Percentiles rank a stretch among this genome's conserved stretches.
Conservation (phyloP, 139 green algal genomes). For the Chlamydomonas sp. region DNA sequence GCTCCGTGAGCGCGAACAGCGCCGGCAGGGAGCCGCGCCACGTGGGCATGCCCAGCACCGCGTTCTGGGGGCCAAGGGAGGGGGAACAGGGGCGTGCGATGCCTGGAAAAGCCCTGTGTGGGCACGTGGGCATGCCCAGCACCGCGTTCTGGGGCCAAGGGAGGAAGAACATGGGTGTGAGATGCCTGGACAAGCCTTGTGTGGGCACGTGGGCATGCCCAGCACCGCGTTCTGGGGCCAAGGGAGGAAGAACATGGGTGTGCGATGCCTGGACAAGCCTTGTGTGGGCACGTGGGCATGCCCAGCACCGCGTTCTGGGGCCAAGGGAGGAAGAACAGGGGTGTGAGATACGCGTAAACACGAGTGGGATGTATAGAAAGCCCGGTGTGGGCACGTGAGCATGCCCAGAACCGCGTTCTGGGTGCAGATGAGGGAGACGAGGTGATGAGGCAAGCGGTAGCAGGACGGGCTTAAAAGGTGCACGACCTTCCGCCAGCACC, state of each 20-base stretch:
- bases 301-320: too few species aligned
- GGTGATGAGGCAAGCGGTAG: not conserved
- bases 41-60: slow-evolving; percentile 27
- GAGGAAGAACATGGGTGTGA: not conserved
- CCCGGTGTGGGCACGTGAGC: slow-evolving; percentile 4
- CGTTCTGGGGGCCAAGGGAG: not conserved
- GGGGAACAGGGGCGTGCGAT: not conserved
- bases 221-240: slow-evolving; percentile 11
- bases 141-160: not conserved
- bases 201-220: slow-evolving; percentile 22
- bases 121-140: slow-evolving; percentile 31
- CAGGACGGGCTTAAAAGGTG: not conserved
- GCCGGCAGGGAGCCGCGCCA: slow-evolving; percentile 29
- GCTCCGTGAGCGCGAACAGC: slow-evolving; percentile 38
- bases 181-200: not conserved
- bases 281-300: too few species aligned
- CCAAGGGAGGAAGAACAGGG: not conserved
- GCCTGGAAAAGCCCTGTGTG: not conserved
- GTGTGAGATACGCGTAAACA: not conserved
- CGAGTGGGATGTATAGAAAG: not conserved
- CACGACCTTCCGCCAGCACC: not conserved
- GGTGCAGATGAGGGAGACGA: not conserved
- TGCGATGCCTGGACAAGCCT: too few species aligned
- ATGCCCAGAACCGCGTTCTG: slow-evolving; percentile 29
- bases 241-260: too few species aligned